Conservation (phyloP, 768 basidiomycete genomes). For the Coprinopsis cinerea region DNA sequence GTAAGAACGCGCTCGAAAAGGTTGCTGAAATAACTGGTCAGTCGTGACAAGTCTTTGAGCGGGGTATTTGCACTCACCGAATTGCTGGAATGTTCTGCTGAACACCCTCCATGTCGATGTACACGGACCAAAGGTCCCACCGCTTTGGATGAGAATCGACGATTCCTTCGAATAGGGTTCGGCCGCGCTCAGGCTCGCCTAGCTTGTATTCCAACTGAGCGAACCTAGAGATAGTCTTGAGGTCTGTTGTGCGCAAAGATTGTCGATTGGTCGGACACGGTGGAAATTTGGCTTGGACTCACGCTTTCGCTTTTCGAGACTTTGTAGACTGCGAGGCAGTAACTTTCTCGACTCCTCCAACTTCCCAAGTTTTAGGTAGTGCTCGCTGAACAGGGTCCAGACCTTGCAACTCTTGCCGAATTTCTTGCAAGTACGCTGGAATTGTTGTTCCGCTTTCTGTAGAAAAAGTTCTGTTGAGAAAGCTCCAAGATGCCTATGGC, state of each 20-base stretch:
- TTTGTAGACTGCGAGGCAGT: slow-evolving; percentile 82
- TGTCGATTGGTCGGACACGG: slow-evolving; percentile 1
- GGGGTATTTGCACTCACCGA: slow-evolving; percentile 39
- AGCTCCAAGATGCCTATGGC: slow-evolving; percentile 5
- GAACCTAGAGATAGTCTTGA: slow-evolving; percentile 94
- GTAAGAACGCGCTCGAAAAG: slow-evolving; percentile 82
- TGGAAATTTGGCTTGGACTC: slow-evolving; percentile 25
- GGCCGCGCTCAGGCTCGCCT: slow-evolving; percentile 91
- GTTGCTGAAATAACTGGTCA: slow-evolving; percentile 40
- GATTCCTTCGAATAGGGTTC: slow-evolving; percentile 95
- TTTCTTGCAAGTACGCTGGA: slow-evolving; percentile 85
- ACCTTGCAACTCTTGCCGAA: slow-evolving; percentile 90
- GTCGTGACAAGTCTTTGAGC: slow-evolving; percentile 1
- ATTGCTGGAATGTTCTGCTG: slow-evolving; percentile 75
- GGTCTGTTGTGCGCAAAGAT: slow-evolving; percentile 43
- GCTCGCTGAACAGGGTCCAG: slow-evolving; percentile 87
- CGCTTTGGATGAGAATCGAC: slow-evolving; percentile 93
- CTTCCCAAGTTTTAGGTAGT: slow-evolving; percentile 67
- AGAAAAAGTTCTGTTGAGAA: not conserved
- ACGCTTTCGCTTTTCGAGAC: slow-evolving; percentile 93
- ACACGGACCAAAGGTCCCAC: slow-evolving; percentile 93
- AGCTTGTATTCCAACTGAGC: slow-evolving; percentile 93
- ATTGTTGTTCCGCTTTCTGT: slow-evolving; percentile 91
- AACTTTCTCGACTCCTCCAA: slow-evolving; percentile 80
- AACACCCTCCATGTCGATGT: slow-evolving; percentile 92